Evolutionary conservation across 2,329 filamentous ascomycete species (phyloP).

Genomic region (Talaromyces sp.): DNA sequence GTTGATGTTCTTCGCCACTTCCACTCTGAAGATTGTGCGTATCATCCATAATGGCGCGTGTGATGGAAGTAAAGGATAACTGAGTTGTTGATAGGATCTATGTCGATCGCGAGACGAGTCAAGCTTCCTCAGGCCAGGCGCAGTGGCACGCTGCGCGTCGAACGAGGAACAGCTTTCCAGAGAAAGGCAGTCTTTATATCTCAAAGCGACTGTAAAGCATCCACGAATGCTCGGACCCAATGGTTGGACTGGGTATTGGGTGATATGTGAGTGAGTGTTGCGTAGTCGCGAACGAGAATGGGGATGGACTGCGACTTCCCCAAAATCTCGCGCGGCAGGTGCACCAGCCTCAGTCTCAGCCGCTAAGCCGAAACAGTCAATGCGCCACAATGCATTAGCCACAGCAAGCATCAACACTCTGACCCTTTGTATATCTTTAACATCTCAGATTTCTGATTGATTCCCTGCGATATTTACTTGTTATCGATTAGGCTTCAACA

Average conservation of each 20-base stretch:
- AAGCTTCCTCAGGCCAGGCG: conserved; percentile 16
- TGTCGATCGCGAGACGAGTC: conserved; percentile 25
- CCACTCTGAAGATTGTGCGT: conserved; percentile 27
- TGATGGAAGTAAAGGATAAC: conserved; percentile 26
- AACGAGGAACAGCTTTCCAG: not conserved
- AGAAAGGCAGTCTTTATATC: not conserved
- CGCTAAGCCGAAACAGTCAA: conserved; percentile 15
- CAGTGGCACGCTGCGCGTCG: conserved; percentile 16
- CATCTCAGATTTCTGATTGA: not conserved
- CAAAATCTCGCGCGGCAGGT: conserved; percentile 23
- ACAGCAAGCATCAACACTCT: not conserved
- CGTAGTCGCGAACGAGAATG: conserved; percentile 19
- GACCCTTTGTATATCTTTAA: not conserved
- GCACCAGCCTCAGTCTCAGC: conserved; percentile 1
- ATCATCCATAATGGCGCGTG: conserved; percentile 37
- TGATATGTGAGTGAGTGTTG: conserved; percentile 8
- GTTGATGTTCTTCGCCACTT: conserved; percentile 29
- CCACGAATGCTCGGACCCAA: conserved; percentile 3
- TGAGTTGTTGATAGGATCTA: conserved; percentile 31
- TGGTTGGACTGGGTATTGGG: conserved; percentile 15
- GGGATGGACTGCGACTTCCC: conserved; percentile 18
- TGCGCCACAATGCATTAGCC: conserved; percentile 11
- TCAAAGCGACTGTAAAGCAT: not conserved
- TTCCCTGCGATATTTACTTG: not conserved
- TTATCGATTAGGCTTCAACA: not conserved